These are phyloP conservation scores for Aquanectria penicillioides DNA, from an alignment of 2,329 filamentous ascomycete genomes.

Conservation along the genomic window DNA sequence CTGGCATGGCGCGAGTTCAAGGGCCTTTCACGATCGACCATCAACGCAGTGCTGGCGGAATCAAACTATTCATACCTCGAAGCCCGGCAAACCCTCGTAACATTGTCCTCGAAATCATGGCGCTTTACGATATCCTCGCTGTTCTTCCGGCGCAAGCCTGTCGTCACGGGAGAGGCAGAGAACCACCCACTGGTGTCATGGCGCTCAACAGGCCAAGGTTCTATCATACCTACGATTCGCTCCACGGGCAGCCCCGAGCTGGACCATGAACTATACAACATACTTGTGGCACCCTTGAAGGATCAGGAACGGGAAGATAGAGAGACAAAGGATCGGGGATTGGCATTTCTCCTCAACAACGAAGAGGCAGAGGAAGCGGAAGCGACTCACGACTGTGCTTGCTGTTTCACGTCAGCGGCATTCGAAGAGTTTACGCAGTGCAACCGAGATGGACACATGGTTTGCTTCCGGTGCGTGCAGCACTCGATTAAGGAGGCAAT, in stretches of 20 bases:
- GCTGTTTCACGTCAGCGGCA: conserved; percentile 76
- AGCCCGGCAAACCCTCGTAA: conserved; percentile 74
- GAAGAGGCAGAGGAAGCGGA: conserved; percentile 67
- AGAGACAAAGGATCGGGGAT: conserved; percentile 60
- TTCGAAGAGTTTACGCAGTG: conserved; percentile 83
- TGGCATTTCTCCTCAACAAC: conserved; percentile 65
- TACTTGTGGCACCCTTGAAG: conserved; percentile 66
- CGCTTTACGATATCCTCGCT: conserved; percentile 77
- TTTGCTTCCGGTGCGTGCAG: conserved; percentile 85
- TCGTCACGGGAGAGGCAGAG: conserved; percentile 64
- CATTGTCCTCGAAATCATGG: conserved; percentile 79
- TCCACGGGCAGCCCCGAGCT: conserved; percentile 73
- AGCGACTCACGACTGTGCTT: conserved; percentile 76
- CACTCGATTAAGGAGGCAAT: conserved; percentile 86
- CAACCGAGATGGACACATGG: conserved; percentile 72
- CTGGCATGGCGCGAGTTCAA: conserved; percentile 80
- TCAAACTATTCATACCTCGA: conserved; percentile 82
- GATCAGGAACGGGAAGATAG: conserved; percentile 53
- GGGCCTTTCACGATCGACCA: conserved; percentile 76
- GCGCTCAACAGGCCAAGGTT: conserved; percentile 65
- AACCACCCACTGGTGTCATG: conserved; percentile 71
- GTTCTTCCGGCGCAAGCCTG: conserved; percentile 71
- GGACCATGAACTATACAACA: conserved; percentile 68
- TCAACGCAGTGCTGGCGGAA: conserved; percentile 82
- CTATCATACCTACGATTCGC: conserved; percentile 69